Evolutionary conservation across 495 filamentous ascomycete species (phyloP).

Genomic region (Aspergillus bridgeri): DNA sequence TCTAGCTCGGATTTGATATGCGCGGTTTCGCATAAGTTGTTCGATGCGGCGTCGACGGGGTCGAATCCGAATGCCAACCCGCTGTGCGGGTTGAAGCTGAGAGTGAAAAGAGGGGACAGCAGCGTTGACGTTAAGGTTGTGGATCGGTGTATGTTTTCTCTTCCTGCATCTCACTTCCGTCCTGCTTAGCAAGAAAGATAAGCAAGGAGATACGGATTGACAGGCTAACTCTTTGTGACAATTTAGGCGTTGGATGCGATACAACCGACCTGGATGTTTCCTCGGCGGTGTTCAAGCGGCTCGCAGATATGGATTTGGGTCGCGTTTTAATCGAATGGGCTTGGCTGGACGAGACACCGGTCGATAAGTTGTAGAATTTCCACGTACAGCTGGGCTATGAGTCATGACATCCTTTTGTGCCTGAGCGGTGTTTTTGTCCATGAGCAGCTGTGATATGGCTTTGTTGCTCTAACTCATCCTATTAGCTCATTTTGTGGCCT

Average conservation of each 20-base stretch:
- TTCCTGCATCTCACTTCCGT: conserved; percentile 1
- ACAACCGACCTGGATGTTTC: conserved; percentile 66
- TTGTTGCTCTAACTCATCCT: neutral
- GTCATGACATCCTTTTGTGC: no score
- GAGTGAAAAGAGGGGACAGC: conserved; percentile 49
- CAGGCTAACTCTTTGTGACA: neutral
- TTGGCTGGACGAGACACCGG: conserved; percentile 51
- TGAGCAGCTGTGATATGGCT: conserved; percentile 13
- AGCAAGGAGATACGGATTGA: no score
- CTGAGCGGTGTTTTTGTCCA: no score
- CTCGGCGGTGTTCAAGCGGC: conserved; percentile 52
- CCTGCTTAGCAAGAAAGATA: neutral
- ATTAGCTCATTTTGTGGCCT: conserved; percentile 1
- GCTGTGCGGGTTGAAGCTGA: conserved; percentile 63
- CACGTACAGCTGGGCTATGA: no score
- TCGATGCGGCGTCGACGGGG: conserved; percentile 54
- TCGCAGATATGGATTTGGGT: conserved; percentile 55
- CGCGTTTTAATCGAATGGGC: conserved; percentile 63
- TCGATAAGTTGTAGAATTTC: no score
- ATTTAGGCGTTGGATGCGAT: conserved; percentile 49
- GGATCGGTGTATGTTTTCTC: conserved; percentile 58
- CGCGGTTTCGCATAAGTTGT: conserved; percentile 64
- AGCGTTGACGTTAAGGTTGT: conserved; percentile 68
- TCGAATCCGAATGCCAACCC: conserved; percentile 67
- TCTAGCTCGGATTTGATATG: conserved; percentile 54